These are phyloP conservation scores for Astrothelium subdiscretum DNA, from an alignment of 495 filamentous ascomycete species.

Conservation along the genomic window DNA sequence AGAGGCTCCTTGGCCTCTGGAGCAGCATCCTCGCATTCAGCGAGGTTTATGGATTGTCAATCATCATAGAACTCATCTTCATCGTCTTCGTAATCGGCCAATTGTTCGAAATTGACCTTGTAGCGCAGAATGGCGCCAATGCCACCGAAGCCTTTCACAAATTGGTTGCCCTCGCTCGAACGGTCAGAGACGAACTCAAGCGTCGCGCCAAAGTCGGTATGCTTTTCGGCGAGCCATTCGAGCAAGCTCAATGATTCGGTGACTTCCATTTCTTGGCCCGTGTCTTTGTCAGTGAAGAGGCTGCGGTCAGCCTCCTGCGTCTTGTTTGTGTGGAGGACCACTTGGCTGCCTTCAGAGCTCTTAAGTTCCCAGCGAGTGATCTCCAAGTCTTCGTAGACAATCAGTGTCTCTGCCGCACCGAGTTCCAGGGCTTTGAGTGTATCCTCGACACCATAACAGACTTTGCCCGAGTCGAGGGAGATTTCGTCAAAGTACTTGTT, in stretches of 20 bases:
- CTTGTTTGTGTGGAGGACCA: constrained; percentile 82
- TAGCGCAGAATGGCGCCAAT: constrained; percentile 95
- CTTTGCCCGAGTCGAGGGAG: constrained; percentile 85
- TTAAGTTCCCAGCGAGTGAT: constrained; percentile 85
- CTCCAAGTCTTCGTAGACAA: constrained; percentile 97
- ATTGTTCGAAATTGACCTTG: constrained; percentile 99
- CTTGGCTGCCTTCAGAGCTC: constrained; percentile 53
- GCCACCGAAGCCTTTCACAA: constrained; percentile 98
- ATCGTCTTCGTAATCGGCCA: constrained; percentile 87
- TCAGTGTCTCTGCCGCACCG: constrained; percentile 84
- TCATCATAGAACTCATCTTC: constrained; percentile 99
- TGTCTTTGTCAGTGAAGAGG: constrained; percentile 86
- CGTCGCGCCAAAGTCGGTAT: constrained; percentile 93
- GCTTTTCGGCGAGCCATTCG: constrained; percentile 95
- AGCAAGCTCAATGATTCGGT: constrained; percentile 78
- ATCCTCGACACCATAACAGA: constrained; percentile 97
- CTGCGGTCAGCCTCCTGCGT: constrained; percentile 65
- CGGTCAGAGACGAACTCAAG: constrained; percentile 96
- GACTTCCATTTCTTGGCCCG: constrained; percentile 92
- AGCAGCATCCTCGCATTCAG: constrained; percentile 71
- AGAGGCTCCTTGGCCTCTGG: constrained; percentile 50
- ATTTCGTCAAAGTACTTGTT: constrained; percentile 98
- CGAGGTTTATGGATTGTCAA: constrained; percentile 92
- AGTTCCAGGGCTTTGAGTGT: constrained; percentile 95
- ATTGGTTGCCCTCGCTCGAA: constrained; percentile 96